Evolutionary conservation across 495 filamentous ascomycete genomes (phyloP).

Genomic region (Sordaria brevicollis): DNA sequence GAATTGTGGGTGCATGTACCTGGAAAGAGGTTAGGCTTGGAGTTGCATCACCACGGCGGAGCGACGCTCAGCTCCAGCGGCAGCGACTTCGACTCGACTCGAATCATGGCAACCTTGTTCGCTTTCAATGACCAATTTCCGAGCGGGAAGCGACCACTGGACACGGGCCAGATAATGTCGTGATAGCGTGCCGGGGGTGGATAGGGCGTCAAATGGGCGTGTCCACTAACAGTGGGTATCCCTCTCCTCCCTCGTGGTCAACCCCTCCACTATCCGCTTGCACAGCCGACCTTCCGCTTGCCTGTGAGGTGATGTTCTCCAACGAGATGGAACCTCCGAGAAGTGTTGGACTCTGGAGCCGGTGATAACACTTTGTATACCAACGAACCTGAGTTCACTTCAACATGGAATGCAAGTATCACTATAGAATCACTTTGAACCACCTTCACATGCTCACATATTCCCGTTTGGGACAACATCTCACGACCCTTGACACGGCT

Average conservation of each 20-base stretch:
- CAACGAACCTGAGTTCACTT: neutral
- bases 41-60: neutral
- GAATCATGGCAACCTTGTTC: neutral
- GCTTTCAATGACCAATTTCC: neutral
- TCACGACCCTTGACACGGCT: neutral
- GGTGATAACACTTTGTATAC: neutral
- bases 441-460: neutral
- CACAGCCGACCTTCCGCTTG: neutral
- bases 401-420: neutral
- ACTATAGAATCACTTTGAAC: neutral
- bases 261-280: neutral
- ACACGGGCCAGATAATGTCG: neutral
- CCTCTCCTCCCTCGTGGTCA: neutral
- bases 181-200: neutral
- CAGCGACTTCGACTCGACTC: neutral
- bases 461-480: neutral
- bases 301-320: neutral
- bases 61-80: neutral
- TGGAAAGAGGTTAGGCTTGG: neutral
- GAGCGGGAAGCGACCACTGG: neutral
- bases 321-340: neutral
- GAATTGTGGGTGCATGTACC: neutral
- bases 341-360: neutral
- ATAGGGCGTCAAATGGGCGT: neutral
- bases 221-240: neutral